Evolutionary conservation across 805 yeast species (phyloP), one percentile per base, ranked within the genome.

Genomic region (Candida jianshihensis): DNA sequence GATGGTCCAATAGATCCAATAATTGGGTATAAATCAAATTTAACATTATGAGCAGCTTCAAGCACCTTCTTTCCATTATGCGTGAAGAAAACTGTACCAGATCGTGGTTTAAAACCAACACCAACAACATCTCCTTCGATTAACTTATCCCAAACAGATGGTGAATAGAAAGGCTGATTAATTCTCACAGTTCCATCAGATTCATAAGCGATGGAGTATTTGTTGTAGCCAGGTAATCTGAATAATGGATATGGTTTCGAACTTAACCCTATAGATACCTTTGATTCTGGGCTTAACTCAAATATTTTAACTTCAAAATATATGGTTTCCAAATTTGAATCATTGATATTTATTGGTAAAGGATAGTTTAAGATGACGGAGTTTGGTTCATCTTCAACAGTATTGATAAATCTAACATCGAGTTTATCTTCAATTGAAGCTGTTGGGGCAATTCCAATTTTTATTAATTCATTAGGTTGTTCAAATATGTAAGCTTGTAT

Each of bases 81-180:
- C 0, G 98, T 92, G 64, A 89, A 90, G 53, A 92, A 90, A 0
- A 92, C 68, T 0, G 95, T 76, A 0, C 96, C 95, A 3, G 84
- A 66, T 37, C 86, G 69, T 15, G 82, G 80, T 38, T 89, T 70
- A 53, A 85, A 83, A 0, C 98, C 98, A 27, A 89, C 77, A 1
- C 98, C 98, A 4, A 92, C 70, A 12, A 90, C 95, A 59, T 92
- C 98, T 21, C 97, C 97, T 49, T 83, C 81, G 19, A 73, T 68
- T 30, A 84, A 44, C 26, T 51, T 52, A 3, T 70, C 68, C 30
- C 66, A 54, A n/a, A 63, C 52, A 0, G 60, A 56, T 12, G 64
- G 56, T 16, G 68, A 61, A 26, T 50, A 47, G 42, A 78, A 74
- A 17, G 87, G 85, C 48, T 73, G 72, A 49, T 77, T 80, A 34